Percentiles rank a stretch among this genome's conserved stretches.
Conservation (phyloP, 2,329 filamentous ascomycete genomes). For the Colletotrichum ledebouriae region DNA sequence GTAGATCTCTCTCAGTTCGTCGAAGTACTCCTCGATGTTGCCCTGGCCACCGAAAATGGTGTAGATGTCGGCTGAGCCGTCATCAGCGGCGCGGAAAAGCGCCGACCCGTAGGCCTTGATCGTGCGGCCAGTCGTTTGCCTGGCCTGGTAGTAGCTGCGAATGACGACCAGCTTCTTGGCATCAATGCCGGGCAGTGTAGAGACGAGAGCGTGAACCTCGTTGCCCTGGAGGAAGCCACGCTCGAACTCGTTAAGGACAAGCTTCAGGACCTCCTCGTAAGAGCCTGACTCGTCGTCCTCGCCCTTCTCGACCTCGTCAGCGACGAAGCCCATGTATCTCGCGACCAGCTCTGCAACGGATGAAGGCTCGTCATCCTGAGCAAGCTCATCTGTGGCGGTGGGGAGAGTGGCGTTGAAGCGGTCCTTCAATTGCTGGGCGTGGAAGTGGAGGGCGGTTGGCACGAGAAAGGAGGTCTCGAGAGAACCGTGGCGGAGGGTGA, state of each 20-base stretch:
- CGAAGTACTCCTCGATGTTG: conserved; percentile 99
- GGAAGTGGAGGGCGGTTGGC: conserved; percentile 95
- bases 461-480: conserved; percentile 97
- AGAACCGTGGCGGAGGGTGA: conserved; percentile 91
- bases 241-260: conserved; percentile 96
- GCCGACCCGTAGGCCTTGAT: conserved; percentile 96
- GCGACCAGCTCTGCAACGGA: conserved; percentile 93
- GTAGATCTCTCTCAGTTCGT: conserved; percentile 93
- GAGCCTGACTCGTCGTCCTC: conserved; percentile 91
- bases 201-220: conserved; percentile 92
- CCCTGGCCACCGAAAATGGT: conserved; percentile 97
- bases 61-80: conserved; percentile 87
- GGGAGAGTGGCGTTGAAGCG: conserved; percentile 88
- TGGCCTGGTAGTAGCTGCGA: conserved; percentile 90
- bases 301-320: conserved; percentile 89
- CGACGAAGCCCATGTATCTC: conserved; percentile 91
- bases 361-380: conserved; percentile 98
- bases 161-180: conserved; percentile 93
- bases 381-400: conserved; percentile 93
- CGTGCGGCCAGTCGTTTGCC: conserved; percentile 84
- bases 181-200: conserved; percentile 88
- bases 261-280: conserved; percentile 92
- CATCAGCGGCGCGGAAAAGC: conserved; percentile 87
- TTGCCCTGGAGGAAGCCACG: conserved; percentile 94
- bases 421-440: conserved; percentile 94